These are phyloP conservation scores for Poa pratensis DNA, from an alignment of 176 grass and related monocot species.

Conservation along the genomic window DNA sequence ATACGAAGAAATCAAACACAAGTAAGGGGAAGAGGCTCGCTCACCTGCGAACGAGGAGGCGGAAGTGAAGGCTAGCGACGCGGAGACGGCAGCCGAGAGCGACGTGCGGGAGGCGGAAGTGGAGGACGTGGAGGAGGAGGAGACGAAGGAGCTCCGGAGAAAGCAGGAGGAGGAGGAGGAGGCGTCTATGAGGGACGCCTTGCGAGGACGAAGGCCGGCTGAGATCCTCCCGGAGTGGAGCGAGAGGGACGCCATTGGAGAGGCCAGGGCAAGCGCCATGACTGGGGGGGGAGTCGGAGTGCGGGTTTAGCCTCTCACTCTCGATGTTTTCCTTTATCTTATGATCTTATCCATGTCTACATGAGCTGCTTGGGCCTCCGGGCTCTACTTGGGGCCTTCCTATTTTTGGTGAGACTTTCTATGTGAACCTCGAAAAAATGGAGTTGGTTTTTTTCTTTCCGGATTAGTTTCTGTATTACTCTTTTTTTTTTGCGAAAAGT, in stretches of 20 bases:
- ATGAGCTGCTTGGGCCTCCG: background rate
- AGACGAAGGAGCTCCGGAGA: conserved; percentile 58
- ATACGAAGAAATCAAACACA: background rate
- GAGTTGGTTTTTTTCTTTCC: background rate
- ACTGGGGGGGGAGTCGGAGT: background rate
- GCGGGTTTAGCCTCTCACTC: conserved; percentile 42
- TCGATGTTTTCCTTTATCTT: background rate
- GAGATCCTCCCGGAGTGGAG: conserved; percentile 58
- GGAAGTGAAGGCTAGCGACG: conserved; percentile 61
- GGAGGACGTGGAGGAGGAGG: conserved; percentile 55
- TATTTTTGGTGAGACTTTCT: background rate
- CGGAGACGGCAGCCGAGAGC: conserved; percentile 46
- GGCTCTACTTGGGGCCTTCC: background rate
- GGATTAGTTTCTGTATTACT: background rate
- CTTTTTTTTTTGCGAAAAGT: too few relatives aligned
- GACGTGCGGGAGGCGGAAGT: conserved; percentile 51
- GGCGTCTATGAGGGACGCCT: background rate
- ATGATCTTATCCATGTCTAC: conserved; percentile 43
- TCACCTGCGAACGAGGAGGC: conserved; percentile 68
- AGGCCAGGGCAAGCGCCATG: conserved; percentile 53
- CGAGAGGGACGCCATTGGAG: conserved; percentile 57
- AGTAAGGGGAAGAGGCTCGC: background rate
- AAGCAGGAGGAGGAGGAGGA: conserved; percentile 23
- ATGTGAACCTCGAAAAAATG: background rate
- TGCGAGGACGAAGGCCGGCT: conserved; percentile 26